Conservation (phyloP, 352 stramenopile genomes). For the Phytophthora hybrid region DNA sequence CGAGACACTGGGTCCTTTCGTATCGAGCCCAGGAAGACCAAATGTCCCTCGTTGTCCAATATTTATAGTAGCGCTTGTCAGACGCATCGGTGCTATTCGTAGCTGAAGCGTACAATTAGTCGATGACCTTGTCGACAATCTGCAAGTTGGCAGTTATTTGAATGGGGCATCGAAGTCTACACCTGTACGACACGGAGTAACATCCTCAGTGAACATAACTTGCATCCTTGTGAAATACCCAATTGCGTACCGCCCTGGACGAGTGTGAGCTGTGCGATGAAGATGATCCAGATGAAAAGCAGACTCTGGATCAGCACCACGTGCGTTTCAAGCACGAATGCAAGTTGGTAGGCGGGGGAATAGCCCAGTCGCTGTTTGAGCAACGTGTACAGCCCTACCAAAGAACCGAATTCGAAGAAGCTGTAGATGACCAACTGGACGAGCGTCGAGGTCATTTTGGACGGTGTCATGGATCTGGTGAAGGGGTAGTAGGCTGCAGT, state of each 20-base stretch:
- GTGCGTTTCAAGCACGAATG: conserved; percentile 56
- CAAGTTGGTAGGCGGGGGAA: conserved; percentile 39
- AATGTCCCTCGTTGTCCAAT: background rate
- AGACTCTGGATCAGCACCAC: conserved; percentile 29
- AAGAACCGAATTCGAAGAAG: conserved; percentile 23
- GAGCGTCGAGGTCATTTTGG: conserved; percentile 18
- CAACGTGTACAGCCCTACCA: conserved; percentile 14
- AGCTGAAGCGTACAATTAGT: too few species aligned
- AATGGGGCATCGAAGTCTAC: conserved; percentile 17
- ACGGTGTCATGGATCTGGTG: conserved; percentile 8
- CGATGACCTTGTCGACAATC: too few species aligned
- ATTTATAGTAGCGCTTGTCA: too few species aligned
- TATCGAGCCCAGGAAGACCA: background rate
- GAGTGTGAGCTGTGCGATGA: conserved; percentile 32
- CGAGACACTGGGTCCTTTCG: background rate
- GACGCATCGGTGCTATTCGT: too few species aligned
- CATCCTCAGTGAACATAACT: background rate
- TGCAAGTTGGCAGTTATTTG: background rate
- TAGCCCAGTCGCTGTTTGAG: conserved; percentile 34
- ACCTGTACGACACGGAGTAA: background rate
- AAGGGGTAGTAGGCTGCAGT: conserved; percentile 32
- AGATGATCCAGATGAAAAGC: conserved; percentile 44
- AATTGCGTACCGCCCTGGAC: conserved; percentile 21
- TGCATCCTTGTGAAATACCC: background rate
- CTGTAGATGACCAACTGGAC: conserved; percentile 20